Conservation (phyloP, 106 monocot species). For the Posidonia australis region DNA sequence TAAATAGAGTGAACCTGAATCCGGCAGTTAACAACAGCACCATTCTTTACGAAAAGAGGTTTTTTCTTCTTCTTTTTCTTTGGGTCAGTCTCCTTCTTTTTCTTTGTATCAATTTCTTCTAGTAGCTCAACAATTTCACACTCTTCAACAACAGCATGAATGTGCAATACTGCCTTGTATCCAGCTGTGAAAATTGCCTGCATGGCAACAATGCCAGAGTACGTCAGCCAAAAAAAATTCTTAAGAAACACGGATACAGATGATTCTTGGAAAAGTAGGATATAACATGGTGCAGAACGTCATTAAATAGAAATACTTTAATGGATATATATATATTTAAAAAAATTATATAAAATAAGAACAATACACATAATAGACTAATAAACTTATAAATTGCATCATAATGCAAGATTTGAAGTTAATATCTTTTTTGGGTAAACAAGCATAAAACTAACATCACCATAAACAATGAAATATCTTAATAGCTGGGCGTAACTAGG, state of each 20-base stretch:
- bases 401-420: too few relatives aligned
- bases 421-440: too few relatives aligned
- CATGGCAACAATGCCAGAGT: constrained; percentile 1
- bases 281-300: too few relatives aligned
- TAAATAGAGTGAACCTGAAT: constrained; percentile 46
- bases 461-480: too few relatives aligned
- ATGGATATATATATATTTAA: too few relatives aligned
- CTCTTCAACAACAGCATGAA: constrained; percentile 89
- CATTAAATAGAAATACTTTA: too few relatives aligned
- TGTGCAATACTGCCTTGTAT: constrained; percentile 87
- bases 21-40: constrained; percentile 81
- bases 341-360: neutral
- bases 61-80: constrained; percentile 87
- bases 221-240: neutral
- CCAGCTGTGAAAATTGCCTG: constrained; percentile 98
- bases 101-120: constrained; percentile 84
- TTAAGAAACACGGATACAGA: too few relatives aligned
- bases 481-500: too few relatives aligned
- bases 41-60: constrained; percentile 91
- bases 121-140: constrained; percentile 91
- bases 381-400: too few relatives aligned
- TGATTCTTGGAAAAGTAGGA: too few relatives aligned
- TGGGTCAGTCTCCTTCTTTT: constrained; percentile 67
- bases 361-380: neutral
- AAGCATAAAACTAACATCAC: too few relatives aligned